Base-by-base conservation (phyloP, 75 land plant genomes). In the Picea glauca region DNA sequence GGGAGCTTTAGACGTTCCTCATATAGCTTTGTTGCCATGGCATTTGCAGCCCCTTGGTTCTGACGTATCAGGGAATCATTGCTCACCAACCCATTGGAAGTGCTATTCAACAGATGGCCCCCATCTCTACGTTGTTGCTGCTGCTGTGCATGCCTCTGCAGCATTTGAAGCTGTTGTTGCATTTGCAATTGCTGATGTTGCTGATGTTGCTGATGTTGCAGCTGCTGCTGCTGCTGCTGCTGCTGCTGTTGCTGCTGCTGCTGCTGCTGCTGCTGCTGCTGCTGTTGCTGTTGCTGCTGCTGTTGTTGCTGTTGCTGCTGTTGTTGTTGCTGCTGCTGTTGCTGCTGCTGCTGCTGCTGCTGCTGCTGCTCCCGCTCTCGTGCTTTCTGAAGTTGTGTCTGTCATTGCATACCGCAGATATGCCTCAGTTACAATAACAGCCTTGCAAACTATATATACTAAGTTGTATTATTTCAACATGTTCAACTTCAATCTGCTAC, bases 1-100 rank as follows among this genome's bases (percentile, higher is more conserved):
- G 98, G 97, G 65, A 90, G 77, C 83, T 94, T 96, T n/a, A 93
- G 76, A 7, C 86, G 86, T 33, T 96, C 99, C 78, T 96, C 99
- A 77, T 96, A 96, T 73, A 96, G 86, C 62, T 96, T 96, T 78
- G 93, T 85, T 26, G 98, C 94, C 88, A 93, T 79, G 13, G 91
- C 91, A 88, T 88, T 96, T 75, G 97, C 97, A 78, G 87, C 84
- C 13, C 83, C 84, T 59, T 87, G 82, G 72, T 35, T 88, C 78
- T 88, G 92, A 23, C 87, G 83, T 63, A 89, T 72, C 9, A 91
- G 75, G 43, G 93, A 67, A 58, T 93, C 96, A 81, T 78, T 90
- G 35, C 88, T 84, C 74, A 81, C 80, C 81, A 85, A 80, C 30
- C 87, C 92, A 91, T 88, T 90, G 5, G 90, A 83, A 65, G 79